These are phyloP conservation scores for Thalia dealbata DNA, from an alignment of 176 grass and related monocot genomes.

Conservation along the genomic window DNA sequence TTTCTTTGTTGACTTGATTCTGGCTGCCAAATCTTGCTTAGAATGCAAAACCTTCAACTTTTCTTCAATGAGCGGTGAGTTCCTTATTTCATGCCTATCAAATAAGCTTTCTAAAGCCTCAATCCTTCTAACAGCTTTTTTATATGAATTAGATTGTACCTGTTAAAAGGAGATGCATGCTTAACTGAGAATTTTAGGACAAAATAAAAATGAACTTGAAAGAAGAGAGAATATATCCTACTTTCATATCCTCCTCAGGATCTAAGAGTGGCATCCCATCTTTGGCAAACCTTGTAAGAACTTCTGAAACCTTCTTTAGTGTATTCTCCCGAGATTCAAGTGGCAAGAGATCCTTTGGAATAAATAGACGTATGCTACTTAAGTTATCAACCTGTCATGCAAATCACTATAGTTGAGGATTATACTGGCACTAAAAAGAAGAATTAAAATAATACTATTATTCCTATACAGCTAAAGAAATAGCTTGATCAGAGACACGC, in stretches of 20 bases:
- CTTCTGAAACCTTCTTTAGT: constrained; percentile 69
- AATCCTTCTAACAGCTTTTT: constrained; percentile 69
- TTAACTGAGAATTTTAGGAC: constrained; percentile 7
- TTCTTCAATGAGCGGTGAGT: constrained; percentile 58
- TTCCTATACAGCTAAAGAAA: constrained; percentile 7
- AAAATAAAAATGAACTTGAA: neutral
- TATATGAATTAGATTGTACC: constrained; percentile 69
- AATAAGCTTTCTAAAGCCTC: constrained; percentile 88
- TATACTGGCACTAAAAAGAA: neutral
- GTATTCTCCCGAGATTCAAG: constrained; percentile 75
- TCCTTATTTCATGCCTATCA: constrained; percentile 66
- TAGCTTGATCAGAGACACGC: no score
- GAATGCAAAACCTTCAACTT: constrained; percentile 83
- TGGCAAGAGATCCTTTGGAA: constrained; percentile 85
- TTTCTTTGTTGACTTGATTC: constrained; percentile 88
- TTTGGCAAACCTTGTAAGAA: constrained; percentile 73
- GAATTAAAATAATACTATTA: constrained; percentile 1
- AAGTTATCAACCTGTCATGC: constrained; percentile 57
- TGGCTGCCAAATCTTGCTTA: constrained; percentile 66
- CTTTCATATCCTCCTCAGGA: constrained; percentile 98
- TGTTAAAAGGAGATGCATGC: constrained; percentile 9
- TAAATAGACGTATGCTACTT: constrained; percentile 72
- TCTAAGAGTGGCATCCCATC: constrained; percentile 86
- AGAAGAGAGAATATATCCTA: constrained; percentile 27
- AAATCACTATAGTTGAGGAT: constrained; percentile 19